Conservation (phyloP, 352 stramenopile species). For the Chrysophaeum taylorii region DNA sequence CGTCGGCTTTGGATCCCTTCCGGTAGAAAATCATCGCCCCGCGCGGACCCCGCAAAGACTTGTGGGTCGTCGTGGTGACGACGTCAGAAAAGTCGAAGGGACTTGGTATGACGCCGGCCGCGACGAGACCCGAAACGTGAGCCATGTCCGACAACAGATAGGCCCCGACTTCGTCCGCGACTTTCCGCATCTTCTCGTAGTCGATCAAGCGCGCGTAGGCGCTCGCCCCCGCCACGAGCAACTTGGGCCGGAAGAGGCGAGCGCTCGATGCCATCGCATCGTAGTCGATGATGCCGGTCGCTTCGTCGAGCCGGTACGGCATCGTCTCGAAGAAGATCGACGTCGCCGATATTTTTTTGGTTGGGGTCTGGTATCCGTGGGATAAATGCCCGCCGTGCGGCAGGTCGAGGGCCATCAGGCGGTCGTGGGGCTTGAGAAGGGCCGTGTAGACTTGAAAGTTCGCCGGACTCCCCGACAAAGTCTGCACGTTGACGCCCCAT, state of each 20-base stretch:
- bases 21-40: constrained; percentile 99
- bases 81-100: constrained; percentile 96
- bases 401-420: constrained; percentile 95
- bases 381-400: constrained; percentile 95
- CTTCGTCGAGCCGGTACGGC: constrained; percentile 91
- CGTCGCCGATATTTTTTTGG: constrained; percentile 97
- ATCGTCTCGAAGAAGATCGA: constrained; percentile 99
- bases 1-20: constrained; percentile 55
- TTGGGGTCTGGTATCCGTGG: constrained; percentile 94
- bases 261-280: constrained; percentile 87
- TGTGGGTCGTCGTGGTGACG: constrained; percentile 99
- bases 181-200: constrained; percentile 94
- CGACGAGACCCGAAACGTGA: constrained; percentile 96
- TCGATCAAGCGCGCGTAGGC: constrained; percentile 97
- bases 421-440: constrained; percentile 92
- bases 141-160: constrained; percentile 98
- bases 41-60: constrained; percentile 92
- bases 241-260: constrained; percentile 73
- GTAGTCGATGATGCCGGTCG: constrained; percentile 96
- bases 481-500: constrained; percentile 94
- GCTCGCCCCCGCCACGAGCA: constrained; percentile 95
- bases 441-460: constrained; percentile 99
- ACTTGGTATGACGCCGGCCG: constrained; percentile 82
- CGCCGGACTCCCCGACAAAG: constrained; percentile 89
- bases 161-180: constrained; percentile 82